Percentiles rank a stretch among this genome's conserved stretches.
These are phyloP conservation scores for Bacidia rubella DNA, from an alignment of 495 filamentous ascomycete genomes.

Conservation along the genomic window DNA sequence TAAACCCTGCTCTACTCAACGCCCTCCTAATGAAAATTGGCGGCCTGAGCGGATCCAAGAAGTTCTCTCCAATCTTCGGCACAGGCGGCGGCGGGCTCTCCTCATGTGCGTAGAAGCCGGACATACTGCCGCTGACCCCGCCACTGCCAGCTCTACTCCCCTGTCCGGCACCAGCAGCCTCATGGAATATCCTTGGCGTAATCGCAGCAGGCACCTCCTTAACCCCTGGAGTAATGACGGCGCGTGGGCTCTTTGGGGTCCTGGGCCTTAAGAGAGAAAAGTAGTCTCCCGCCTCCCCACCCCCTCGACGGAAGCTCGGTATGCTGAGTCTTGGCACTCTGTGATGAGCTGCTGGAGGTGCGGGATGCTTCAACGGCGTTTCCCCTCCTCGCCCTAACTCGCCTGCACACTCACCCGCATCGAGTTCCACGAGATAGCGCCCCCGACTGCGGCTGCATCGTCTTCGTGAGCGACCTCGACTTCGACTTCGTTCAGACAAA, in stretches of 20 bases:
- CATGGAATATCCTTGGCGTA: neutral
- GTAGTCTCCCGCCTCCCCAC: neutral
- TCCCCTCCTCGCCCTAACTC: conserved; percentile 1
- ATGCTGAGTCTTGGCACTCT: no score
- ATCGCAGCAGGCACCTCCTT: conserved; percentile 1
- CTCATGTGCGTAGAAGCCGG: neutral
- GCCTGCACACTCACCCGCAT: neutral
- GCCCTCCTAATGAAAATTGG: neutral
- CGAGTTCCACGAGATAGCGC: neutral
- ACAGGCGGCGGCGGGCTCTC: neutral
- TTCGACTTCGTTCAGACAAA: neutral
- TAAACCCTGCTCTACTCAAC: neutral
- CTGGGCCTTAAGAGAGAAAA: neutral
- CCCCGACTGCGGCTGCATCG: neutral
- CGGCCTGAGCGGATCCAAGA: neutral
- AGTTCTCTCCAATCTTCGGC: neutral
- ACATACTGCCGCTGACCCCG: neutral
- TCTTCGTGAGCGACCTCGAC: neutral
- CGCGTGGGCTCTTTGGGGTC: neutral
- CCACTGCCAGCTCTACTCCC: no score
- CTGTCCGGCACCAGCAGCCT: neutral
- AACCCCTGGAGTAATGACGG: neutral
- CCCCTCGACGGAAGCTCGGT: no score
- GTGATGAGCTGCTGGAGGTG: no score
- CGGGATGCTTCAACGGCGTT: neutral